phyloP scores from a whole-genome alignment of 768 basidiomycete species.

The Hypholoma sublateritium region DNA sequence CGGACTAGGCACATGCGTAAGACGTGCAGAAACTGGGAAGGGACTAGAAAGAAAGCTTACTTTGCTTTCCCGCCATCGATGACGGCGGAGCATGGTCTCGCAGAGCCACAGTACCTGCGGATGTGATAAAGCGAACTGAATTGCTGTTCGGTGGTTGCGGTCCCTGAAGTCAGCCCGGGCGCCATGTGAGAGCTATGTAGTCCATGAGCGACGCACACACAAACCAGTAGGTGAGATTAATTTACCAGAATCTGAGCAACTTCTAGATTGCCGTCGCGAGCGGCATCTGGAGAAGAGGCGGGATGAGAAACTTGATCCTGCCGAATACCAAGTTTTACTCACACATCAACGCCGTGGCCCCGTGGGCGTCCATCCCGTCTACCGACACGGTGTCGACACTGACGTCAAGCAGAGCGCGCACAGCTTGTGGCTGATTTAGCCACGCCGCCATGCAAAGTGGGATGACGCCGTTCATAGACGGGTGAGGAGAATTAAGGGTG shows the following conservation, averaged over 20 bases:
- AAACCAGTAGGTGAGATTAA: constrained; percentile 6
- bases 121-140: constrained; percentile 68
- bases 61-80: constrained; percentile 58
- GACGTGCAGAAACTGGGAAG: constrained; percentile 11
- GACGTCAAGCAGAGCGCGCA: constrained; percentile 63
- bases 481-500: constrained; percentile 74
- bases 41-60: constrained; percentile 34
- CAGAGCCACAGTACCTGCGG: constrained; percentile 68
- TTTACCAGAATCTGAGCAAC: constrained; percentile 70
- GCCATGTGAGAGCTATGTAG: constrained; percentile 58
- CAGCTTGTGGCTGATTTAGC: constrained; percentile 62
- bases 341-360: constrained; percentile 87
- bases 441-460: constrained; percentile 80
- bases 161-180: constrained; percentile 76
- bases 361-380: constrained; percentile 72
- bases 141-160: constrained; percentile 66
- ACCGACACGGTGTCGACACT: constrained; percentile 65
- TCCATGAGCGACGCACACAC: constrained; percentile 2
- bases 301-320: constrained; percentile 18
- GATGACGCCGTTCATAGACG: constrained; percentile 69
- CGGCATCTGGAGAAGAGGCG: constrained; percentile 54
- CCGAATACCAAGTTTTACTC: constrained; percentile 29
- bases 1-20: constrained; percentile 29
- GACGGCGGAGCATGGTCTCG: constrained; percentile 61
- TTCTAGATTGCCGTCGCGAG: constrained; percentile 67